Evolutionary conservation across 164 flowering plant species (phyloP), one percentile per base, ranked within the genome.

Genomic region (Saururus chinensis): DNA sequence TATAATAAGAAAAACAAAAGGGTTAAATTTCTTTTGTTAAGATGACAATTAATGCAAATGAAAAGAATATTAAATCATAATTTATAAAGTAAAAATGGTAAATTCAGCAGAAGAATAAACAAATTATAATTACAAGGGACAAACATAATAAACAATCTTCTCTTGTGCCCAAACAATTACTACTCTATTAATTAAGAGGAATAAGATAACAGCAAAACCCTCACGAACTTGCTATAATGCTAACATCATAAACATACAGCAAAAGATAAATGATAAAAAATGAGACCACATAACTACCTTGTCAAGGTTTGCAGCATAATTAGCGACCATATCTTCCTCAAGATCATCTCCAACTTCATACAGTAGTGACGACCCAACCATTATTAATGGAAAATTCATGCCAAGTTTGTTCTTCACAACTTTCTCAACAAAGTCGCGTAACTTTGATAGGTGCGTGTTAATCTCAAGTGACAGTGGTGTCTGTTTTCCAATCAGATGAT

Each of bases 301-400:
- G n/a, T 89, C 95, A 70, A 85, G 88, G 66, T 87, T 92, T 35
- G 84, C 78, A 30, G 75, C 75, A 77, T 92, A 92, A 73, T 73
- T 87, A 54, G 86, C 85, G 7, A 76, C 87, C 83, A 75, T 71
- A 62, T 64, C 88, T 70, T 85, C 82, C 19, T 89, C 98, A 65
- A 90, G 91, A 72, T 84, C 99, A 70, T 95, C 99, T 60, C 99
- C 99, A 72, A 80, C 87, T 78, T 95, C 99, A 78, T 83, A 95
- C 23, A 95, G 83, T 65, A 95, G 85, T 57, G 76, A 70, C 51
- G 89, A 26, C n/a, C 96, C 99, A 70, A 79, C 84, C 93, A 89
- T 85, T 53, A 95, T 82, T 60, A 87, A 55, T 19, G 99, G 97
- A 13, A 75, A 75, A 77, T 74, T 81, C 92, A 95, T 91, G 56